These are phyloP conservation scores for Lasiodiplodia citricola DNA, from an alignment of 2,329 filamentous ascomycete genomes.

Conservation along the genomic window DNA sequence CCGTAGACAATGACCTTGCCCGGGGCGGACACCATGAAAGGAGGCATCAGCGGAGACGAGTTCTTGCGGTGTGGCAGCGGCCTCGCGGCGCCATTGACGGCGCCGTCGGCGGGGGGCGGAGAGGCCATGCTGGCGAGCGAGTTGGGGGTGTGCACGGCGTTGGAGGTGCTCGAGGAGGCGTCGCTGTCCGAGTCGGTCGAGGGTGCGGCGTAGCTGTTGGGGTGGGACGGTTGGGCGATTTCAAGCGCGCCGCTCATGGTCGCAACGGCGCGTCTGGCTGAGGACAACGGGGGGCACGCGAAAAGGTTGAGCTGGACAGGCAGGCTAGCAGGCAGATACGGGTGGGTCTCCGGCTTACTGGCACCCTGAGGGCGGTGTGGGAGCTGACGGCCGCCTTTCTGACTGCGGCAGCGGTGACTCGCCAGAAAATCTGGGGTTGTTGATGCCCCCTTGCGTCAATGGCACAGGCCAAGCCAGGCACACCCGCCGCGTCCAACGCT, in stretches of 20 bases:
- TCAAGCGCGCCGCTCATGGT: conserved; percentile 23
- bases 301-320: background rate
- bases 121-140: conserved; percentile 21
- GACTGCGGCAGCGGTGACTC: conserved; percentile 7
- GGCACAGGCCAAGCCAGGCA: conserved; percentile 24
- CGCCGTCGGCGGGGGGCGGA: background rate
- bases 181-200: conserved; percentile 15
- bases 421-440: conserved; percentile 26
- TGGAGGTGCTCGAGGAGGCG: conserved; percentile 15
- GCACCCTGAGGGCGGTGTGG: conserved; percentile 10
- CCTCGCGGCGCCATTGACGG: conserved; percentile 19
- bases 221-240: conserved; percentile 4
- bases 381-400: conserved; percentile 8
- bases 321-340: conserved; percentile 4
- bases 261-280: background rate
- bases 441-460: background rate
- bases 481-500: background rate
- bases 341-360: conserved; percentile 5
- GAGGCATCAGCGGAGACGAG: conserved; percentile 71
- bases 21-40: conserved; percentile 97
- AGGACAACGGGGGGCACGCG: background rate
- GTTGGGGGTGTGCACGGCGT: conserved; percentile 9
- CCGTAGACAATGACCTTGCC: conserved; percentile 99
- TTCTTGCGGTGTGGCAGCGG: conserved; percentile 29
- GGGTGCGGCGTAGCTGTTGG: conserved; percentile 10